phyloP scores from a whole-genome alignment of 257 asterid species.

The Ophiorrhiza pumila region DNA sequence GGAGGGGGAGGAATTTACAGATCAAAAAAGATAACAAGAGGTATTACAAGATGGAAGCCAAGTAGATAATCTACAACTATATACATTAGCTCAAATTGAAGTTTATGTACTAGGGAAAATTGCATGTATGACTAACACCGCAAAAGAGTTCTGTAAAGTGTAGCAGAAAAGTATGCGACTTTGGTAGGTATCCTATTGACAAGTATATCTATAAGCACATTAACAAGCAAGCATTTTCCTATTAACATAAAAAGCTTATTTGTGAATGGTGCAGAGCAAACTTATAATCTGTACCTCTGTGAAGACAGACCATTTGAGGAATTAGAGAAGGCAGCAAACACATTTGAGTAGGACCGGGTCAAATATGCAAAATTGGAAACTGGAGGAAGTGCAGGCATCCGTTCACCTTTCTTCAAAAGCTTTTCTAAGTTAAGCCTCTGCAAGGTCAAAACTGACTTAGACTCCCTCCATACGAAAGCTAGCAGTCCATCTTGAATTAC shows the following conservation, averaged over 20 bases:
- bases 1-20: neutral
- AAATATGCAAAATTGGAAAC: slow-evolving; percentile 75
- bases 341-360: slow-evolving; percentile 80
- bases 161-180: neutral
- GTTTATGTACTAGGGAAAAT: neutral
- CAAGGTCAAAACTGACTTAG: slow-evolving; percentile 67
- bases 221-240: neutral
- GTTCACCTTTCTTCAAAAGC: slow-evolving; percentile 73
- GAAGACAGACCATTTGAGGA: slow-evolving; percentile 49
- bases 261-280: neutral
- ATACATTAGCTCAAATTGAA: neutral
- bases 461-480: slow-evolving; percentile 77
- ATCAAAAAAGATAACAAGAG: neutral
- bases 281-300: slow-evolving; percentile 46
- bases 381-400: slow-evolving; percentile 70
- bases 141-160: neutral
- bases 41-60: neutral
- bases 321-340: slow-evolving; percentile 65
- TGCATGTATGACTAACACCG: neutral
- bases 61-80: neutral
- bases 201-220: too few relatives aligned
- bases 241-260: neutral
- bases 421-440: slow-evolving; percentile 69
- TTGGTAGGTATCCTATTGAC: neutral
- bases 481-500: slow-evolving; percentile 62